These are phyloP conservation scores for Massariosphaeria phaeospora DNA, from an alignment of 495 filamentous ascomycete species.

Conservation along the genomic window DNA sequence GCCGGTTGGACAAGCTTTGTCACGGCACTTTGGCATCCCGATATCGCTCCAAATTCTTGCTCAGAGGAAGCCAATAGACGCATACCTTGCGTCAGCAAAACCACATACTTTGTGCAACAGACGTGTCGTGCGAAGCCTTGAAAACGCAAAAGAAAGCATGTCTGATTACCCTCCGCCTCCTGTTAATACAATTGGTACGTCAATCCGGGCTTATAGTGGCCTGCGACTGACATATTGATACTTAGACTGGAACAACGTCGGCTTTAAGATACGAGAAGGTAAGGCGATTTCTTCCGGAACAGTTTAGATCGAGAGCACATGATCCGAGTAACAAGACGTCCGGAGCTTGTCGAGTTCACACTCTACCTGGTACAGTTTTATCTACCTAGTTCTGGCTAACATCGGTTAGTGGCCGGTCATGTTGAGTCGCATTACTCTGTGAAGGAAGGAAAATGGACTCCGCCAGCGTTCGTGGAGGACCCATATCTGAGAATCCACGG, in stretches of 20 bases:
- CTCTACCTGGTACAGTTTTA: not conserved
- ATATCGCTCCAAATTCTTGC: conserved; percentile 12
- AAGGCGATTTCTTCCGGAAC: conserved; percentile 36
- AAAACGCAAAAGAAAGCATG: conserved; percentile 7
- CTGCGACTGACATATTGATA: conserved; percentile 5
- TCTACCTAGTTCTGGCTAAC: too few relatives aligned
- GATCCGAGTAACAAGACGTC: too few relatives aligned
- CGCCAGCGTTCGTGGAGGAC: conserved; percentile 66
- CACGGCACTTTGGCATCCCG: conserved; percentile 3
- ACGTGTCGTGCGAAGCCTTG: not conserved
- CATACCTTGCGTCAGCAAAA: too few relatives aligned
- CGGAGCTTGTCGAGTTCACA: too few relatives aligned
- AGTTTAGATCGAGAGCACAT: too few relatives aligned
- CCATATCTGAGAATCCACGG: conserved; percentile 81
- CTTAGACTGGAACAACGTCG: conserved; percentile 81
- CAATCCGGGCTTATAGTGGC: conserved; percentile 2
- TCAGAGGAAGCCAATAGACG: too few relatives aligned
- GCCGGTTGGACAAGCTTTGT: conserved; percentile 14
- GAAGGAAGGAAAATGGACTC: conserved; percentile 66
- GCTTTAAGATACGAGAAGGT: conserved; percentile 89
- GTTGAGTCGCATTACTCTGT: conserved; percentile 68
- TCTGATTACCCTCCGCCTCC: conserved; percentile 71
- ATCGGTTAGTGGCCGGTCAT: conserved; percentile 63
- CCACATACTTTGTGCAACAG: too few relatives aligned
- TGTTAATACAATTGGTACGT: conserved; percentile 64